Evolutionary conservation across 768 basidiomycete genomes (phyloP).

Genomic region (Lentinus tigrinus): DNA sequence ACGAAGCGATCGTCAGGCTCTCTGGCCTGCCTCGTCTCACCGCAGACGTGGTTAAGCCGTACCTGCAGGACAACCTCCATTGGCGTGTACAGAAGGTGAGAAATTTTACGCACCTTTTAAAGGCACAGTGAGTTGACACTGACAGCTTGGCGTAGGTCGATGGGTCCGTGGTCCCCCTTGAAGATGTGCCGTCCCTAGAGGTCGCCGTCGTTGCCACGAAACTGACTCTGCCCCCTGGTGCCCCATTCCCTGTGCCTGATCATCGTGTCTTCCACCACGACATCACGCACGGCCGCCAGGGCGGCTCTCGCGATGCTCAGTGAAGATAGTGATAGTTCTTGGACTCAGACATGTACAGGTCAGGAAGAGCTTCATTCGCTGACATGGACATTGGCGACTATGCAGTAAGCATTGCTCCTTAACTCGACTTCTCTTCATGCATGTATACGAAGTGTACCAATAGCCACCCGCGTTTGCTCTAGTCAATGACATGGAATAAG

Average conservation of each 20-base stretch:
- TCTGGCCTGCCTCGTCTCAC: not conserved
- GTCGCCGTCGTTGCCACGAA: conserved; percentile 5
- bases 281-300: conserved; percentile 4
- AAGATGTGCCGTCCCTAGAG: conserved; percentile 5
- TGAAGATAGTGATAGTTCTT: not conserved
- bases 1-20: conserved; percentile 8
- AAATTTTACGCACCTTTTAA: not conserved
- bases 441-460: too few species aligned
- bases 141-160: not conserved
- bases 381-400: too few species aligned
- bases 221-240: not conserved
- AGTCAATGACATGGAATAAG: too few species aligned
- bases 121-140: not conserved
- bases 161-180: not conserved
- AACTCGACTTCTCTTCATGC: too few species aligned
- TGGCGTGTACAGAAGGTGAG: conserved; percentile 14
- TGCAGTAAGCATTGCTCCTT: too few species aligned
- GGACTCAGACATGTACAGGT: too few species aligned
- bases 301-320: not conserved
- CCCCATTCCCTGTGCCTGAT: not conserved
- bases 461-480: too few species aligned
- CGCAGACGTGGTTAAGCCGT: conserved; percentile 7
- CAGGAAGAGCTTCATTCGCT: too few species aligned
- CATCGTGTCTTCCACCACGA: not conserved
- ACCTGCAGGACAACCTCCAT: conserved; percentile 6